Evolutionary conservation across 2,329 filamentous ascomycete species (phyloP).

Genomic region (Fusarium pininemorale): DNA sequence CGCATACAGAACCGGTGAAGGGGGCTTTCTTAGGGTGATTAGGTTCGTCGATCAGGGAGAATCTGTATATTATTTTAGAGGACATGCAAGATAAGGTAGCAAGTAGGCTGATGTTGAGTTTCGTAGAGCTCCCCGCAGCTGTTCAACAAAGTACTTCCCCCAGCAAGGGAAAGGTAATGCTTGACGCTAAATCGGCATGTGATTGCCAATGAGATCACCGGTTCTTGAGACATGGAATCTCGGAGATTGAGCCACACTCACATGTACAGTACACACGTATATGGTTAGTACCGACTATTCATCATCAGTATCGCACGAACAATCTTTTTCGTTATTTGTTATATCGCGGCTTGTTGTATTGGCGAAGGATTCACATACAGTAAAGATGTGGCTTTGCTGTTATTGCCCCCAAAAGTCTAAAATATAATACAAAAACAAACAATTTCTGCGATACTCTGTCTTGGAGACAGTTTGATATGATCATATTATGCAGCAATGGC

Average conservation of each 20-base stretch:
- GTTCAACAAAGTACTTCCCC: conserved; percentile 32
- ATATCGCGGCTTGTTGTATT: neutral
- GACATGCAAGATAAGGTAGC: conserved; percentile 18
- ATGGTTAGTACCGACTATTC: neutral
- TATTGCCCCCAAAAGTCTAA: neutral
- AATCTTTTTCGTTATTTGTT: neutral
- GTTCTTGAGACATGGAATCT: conserved; percentile 20
- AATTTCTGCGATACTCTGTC: neutral
- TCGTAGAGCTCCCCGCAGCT: conserved; percentile 36
- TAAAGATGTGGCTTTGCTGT: neutral
- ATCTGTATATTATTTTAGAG: conserved; percentile 1
- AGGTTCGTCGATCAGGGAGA: neutral
- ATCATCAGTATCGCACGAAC: neutral
- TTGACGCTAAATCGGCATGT: conserved; percentile 42
- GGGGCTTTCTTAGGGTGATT: neutral
- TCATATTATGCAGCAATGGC: conserved; percentile 25
- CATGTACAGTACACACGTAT: conserved; percentile 18
- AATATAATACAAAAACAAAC: neutral
- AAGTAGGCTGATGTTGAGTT: conserved; percentile 27
- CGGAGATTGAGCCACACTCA: conserved; percentile 11
- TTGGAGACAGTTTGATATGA: neutral
- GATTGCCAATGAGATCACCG: conserved; percentile 44
- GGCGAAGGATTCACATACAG: neutral
- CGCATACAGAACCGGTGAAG: conserved; percentile 18
- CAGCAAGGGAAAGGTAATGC: neutral